Base-by-base conservation (phyloP, 139 green algal species). In the Tetraselmis striata region DNA sequence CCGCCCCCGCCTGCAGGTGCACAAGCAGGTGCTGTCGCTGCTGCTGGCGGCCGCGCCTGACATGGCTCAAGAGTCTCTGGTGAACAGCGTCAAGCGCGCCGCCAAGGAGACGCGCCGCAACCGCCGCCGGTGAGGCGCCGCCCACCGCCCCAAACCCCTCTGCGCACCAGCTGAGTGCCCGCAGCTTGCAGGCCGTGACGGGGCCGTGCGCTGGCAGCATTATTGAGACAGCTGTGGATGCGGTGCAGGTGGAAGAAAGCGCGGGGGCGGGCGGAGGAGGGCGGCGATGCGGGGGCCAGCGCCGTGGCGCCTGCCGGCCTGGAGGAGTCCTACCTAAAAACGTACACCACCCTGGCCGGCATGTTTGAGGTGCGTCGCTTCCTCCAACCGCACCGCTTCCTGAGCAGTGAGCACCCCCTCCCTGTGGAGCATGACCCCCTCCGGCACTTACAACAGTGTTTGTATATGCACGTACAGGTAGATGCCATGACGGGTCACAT, bases 1-100 rank as follows among this genome's bases (percentile, higher is more conserved):
- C n/a, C n/a, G n/a, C n/a, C n/a, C n/a, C n/a, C n/a, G 28, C 2
- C 1, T 75, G 22, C 84, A 95, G 88, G 89, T 91, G 77, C 92
- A 96, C 58, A 88, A 94, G 81, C 90, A 95, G 88, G 88, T 95
- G 30, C 81, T 96, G 83, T 89, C 89, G 26, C 84, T 96, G 83
- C 85, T 96, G 83, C 86, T 92, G 79, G 89, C 84, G 0, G 90
- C 90, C 0, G 83, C 87, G 23, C 82, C 84, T 0, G 78, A 88
- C 77, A 85, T 94, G 31, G 80, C 45, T 25, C 11, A 67, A 18
- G 45, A 67, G 45, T 5, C 18, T 5, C 11, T 67, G 5, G 45
- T 67, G 11, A 67, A 67, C 45, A 25, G 45, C 18, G 45, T 67
- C 18, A 67, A 67, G 18, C 45, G 45, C 11, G 45, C 45, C 5